phyloP scores from a whole-genome alignment of 495 filamentous ascomycete genomes.

The Talaromyces trachyspermus region DNA sequence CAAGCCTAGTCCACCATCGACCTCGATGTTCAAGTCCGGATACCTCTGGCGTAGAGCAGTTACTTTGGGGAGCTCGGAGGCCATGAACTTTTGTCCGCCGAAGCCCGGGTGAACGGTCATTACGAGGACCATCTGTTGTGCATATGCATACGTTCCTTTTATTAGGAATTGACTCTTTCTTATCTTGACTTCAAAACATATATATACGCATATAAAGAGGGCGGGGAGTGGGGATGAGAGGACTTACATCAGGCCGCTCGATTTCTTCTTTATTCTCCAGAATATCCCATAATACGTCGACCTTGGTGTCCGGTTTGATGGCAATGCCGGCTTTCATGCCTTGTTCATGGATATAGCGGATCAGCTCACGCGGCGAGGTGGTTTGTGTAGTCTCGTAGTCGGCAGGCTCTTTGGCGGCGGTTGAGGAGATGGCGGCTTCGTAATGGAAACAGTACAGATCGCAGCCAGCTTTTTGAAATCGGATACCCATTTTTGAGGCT shows the following conservation, averaged over 20 bases:
- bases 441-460: constrained; percentile 99
- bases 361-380: constrained; percentile 77
- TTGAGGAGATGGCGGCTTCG: constrained; percentile 82
- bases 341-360: constrained; percentile 79
- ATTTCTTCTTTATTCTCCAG: constrained; percentile 60
- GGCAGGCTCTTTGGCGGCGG: constrained; percentile 73
- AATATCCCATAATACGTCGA: constrained; percentile 86
- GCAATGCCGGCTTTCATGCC: constrained; percentile 91
- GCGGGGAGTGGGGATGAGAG: constrained; percentile 1
- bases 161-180: no score
- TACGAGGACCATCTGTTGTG: constrained; percentile 82
- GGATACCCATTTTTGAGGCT: constrained; percentile 97
- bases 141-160: no score
- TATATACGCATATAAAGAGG: neutral
- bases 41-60: constrained; percentile 72
- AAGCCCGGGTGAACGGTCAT: constrained; percentile 99
- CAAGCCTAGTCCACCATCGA: constrained; percentile 84
- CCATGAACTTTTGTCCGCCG: constrained; percentile 98
- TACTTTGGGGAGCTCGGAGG: constrained; percentile 90
- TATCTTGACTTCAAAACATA: neutral
- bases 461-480: constrained; percentile 90
- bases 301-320: constrained; percentile 85
- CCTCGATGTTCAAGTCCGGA: constrained; percentile 90
- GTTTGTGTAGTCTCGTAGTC: constrained; percentile 46
- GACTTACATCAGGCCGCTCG: constrained; percentile 83